These are phyloP conservation scores for Haberlea rhodopensis DNA, from an alignment of 257 asterid species.

Conservation along the genomic window DNA sequence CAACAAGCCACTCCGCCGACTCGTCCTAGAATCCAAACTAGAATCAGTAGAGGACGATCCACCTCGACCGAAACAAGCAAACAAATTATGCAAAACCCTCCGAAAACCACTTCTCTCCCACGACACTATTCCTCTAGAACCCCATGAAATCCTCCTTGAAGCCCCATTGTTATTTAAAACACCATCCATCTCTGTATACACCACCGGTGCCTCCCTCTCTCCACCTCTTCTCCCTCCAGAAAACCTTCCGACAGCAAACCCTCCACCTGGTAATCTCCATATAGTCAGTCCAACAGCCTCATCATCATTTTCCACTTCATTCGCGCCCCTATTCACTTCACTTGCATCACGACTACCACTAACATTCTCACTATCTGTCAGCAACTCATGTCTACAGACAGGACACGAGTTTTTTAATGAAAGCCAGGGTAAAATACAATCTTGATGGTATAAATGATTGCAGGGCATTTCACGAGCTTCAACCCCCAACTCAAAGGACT, in stretches of 20 bases:
- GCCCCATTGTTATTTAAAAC: slow-evolving; percentile 64
- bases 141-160: slow-evolving; percentile 74
- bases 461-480: slow-evolving; percentile 91
- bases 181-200: slow-evolving; percentile 90
- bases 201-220: slow-evolving; percentile 85
- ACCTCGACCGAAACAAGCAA: slow-evolving; percentile 66
- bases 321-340: slow-evolving; percentile 34
- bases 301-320: slow-evolving; percentile 42
- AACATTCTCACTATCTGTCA: slow-evolving; percentile 40
- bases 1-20: slow-evolving; percentile 38
- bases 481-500: slow-evolving; percentile 60
- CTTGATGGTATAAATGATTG: slow-evolving; percentile 78
- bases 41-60: slow-evolving; percentile 43
- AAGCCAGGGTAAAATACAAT: slow-evolving; percentile 84
- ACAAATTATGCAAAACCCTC: slow-evolving; percentile 46
- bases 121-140: slow-evolving; percentile 54
- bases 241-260: slow-evolving; percentile 89
- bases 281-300: slow-evolving; percentile 76
- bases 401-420: slow-evolving; percentile 77
- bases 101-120: slow-evolving; percentile 59
- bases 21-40: slow-evolving; percentile 53
- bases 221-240: slow-evolving; percentile 79
- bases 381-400: slow-evolving; percentile 74
- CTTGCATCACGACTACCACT: slow-evolving; percentile 21
- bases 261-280: slow-evolving; percentile 93